Evolutionary conservation across 176 grass and related monocot genomes (phyloP).

Genomic region (Bonia amplexicaulis): DNA sequence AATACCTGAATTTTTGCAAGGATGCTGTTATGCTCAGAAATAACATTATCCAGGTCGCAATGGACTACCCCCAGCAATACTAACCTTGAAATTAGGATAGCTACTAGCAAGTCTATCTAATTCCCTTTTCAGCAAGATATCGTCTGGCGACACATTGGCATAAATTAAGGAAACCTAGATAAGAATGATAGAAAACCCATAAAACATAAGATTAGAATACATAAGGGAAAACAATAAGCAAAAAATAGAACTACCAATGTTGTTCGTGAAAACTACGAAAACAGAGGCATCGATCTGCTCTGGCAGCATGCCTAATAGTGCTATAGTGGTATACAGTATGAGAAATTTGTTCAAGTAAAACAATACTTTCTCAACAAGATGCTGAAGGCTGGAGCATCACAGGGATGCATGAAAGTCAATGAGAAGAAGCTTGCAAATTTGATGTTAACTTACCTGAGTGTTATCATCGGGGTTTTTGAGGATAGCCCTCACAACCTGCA

Average conservation of each 20-base stretch:
- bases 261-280: conserved; percentile 7
- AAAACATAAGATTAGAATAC: conserved; percentile 8
- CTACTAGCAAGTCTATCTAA: conserved; percentile 78
- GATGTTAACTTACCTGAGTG: conserved; percentile 57
- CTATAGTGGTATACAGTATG: neutral
- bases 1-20: conserved; percentile 55
- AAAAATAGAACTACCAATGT: neutral
- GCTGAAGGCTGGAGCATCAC: neutral
- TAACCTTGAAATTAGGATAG: conserved; percentile 98
- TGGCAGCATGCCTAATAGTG: neutral
- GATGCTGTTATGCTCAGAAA: neutral
- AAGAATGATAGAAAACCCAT: conserved; percentile 20
- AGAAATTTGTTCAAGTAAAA: conserved; percentile 2
- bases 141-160: conserved; percentile 87
- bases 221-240: neutral
- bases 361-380: conserved; percentile 1
- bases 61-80: conserved; percentile 2
- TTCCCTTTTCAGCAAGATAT: conserved; percentile 90
- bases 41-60: neutral
- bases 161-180: conserved; percentile 89
- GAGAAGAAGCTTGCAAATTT: neutral
- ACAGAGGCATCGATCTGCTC: neutral
- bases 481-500: conserved; percentile 93
- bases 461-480: conserved; percentile 95
- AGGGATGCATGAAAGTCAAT: conserved; percentile 1